These are phyloP conservation scores for Chamaecyparis obtusa DNA, from an alignment of 75 land plant species.

Conservation along the genomic window DNA sequence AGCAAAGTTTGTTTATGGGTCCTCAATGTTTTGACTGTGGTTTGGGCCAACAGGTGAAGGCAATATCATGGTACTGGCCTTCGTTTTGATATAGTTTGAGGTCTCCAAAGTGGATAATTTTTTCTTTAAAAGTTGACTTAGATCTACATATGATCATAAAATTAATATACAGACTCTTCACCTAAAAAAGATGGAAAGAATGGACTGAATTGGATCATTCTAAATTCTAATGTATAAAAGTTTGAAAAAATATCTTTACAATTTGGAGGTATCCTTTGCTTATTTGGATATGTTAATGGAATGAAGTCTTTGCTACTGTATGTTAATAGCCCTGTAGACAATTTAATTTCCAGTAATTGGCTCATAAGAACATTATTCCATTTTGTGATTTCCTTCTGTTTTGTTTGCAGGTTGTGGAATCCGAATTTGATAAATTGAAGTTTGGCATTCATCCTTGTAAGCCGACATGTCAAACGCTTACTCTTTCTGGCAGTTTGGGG, in stretches of 20 bases:
- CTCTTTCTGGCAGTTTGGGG: constrained; percentile 66
- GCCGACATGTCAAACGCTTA: constrained; percentile 36
- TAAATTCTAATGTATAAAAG: no score
- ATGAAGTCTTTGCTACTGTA: not conserved
- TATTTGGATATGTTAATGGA: not conserved
- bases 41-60: not conserved
- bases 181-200: no score
- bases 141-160: no score
- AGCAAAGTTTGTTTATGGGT: not conserved
- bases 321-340: not conserved
- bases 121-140: no score
- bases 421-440: not conserved
- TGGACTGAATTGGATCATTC: no score
- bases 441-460: not conserved
- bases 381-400: not conserved
- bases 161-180: no score
- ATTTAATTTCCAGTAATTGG: not conserved
- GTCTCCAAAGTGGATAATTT: not conserved
- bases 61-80: not conserved
- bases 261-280: not conserved
- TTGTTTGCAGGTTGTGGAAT: not conserved
- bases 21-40: not conserved
- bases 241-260: not conserved
- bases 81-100: not conserved
- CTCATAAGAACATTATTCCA: not conserved